Evolutionary conservation across 2,329 filamentous ascomycete genomes (phyloP).

Genomic region (Parastagonospora avenae): DNA sequence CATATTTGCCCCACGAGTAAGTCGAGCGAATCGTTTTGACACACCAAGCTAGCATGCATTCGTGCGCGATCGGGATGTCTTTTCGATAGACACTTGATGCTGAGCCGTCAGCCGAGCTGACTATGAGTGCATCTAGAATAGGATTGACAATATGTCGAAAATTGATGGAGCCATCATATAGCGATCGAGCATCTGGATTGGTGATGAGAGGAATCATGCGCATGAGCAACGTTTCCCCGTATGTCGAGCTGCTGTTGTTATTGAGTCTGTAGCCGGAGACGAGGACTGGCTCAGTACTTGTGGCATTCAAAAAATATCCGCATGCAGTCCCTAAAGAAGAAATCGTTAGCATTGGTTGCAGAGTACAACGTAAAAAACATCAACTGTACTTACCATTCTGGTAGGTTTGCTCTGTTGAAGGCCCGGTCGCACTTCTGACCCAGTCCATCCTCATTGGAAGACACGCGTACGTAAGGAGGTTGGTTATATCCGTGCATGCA

Average conservation of each 20-base stretch:
- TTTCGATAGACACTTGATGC: too few species aligned
- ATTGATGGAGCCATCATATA: too few species aligned
- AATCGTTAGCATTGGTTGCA: background rate
- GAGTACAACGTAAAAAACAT: too few species aligned
- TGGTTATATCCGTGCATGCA: conserved; percentile 19
- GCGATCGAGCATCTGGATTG: too few species aligned
- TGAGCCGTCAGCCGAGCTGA: too few species aligned
- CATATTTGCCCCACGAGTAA: conserved; percentile 16
- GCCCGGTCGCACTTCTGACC: too few species aligned
- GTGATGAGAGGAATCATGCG: conserved; percentile 14
- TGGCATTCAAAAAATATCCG: conserved; percentile 30
- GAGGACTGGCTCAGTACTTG: conserved; percentile 11
- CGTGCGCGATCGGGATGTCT: too few species aligned
- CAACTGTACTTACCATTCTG: too few species aligned
- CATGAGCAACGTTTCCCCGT: conserved; percentile 11
- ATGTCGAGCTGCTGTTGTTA: background rate
- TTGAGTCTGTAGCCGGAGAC: conserved; percentile 19
- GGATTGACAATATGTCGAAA: too few species aligned
- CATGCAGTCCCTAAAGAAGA: conserved; percentile 16
- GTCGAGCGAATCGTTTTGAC: conserved; percentile 27
- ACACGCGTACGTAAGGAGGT: conserved; percentile 19
- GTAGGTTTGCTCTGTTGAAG: too few species aligned
- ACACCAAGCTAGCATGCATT: conserved; percentile 33
- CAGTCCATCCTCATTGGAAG: conserved; percentile 13
- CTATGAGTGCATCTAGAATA: too few species aligned